Evolutionary conservation across 371 early-diverging fungal species (phyloP), one percentile per base, ranked within the genome.

Genomic region (Lichtheimia hyalospora): DNA sequence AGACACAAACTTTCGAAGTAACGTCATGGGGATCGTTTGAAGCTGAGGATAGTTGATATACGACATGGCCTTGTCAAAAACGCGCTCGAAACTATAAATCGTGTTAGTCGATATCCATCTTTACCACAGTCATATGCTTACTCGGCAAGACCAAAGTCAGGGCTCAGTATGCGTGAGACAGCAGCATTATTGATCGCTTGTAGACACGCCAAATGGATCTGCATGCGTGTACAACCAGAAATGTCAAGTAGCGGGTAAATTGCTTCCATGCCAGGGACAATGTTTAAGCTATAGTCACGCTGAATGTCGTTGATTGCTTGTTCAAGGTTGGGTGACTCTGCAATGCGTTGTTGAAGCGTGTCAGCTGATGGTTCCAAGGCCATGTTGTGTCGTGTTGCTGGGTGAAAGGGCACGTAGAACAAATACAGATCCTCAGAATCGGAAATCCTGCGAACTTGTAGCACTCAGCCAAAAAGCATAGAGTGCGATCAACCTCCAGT

Each of bases 11-110:
- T 78, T 81, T 18, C 75, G 73, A 24, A 89, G 65, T 5, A 89
- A 73, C 8, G 84, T 71, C 67, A 89, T 79, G 13, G 90, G 88
- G 20, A 89, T 75, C 12, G 84, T 77, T 52, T 84, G 88, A 68
- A 89, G 79, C 5, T 76, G 65, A 3, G 83, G 75, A 0, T 82
- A 70, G 20, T 73, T 69, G 27, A 89, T 78, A 55, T 87, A 87
- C 15, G 79, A 79, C 51, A 79, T 64, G 25, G 83, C 82, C 15
- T 73, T 68, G 13, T 66, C 66, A 41, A 87, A 74, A 0, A 85
- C 64, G 7, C 75, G 71, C 28, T 74, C 60, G 52, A 83, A 81
- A 49, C 85, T 84, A 64, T 55, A 14, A 14, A 18, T 10, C 28
- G 20, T 18, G 41, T 14, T 10, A 40, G 1, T 43, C 21, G 0